Base-by-base conservation (phyloP, 768 basidiomycete genomes). In the Kwoniella bestiolae region DNA sequence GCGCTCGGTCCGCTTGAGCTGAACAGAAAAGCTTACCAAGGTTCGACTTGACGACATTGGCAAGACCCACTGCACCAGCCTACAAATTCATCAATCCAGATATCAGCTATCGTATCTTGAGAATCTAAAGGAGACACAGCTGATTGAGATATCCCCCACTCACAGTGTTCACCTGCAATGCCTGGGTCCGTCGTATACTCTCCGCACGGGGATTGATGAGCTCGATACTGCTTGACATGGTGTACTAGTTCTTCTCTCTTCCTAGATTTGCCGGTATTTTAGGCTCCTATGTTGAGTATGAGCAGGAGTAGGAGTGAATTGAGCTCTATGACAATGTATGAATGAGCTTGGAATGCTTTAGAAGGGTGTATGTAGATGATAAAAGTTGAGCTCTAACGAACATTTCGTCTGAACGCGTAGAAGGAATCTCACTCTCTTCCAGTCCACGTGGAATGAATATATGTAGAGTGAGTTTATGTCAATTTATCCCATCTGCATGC, bases 191-290 rank as follows among this genome's bases (percentile, higher is more conserved):
- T 72, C 91, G 84, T 44, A 97, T 88, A 80, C 91, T 92, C 86
- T 96, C 94, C 44, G 94, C 94, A 82, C 94, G 92, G 44, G 94
- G 94, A 78, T 97, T 97, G 82, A 97, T 91, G 75, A 94, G 90
- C 84, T 96, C 92, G 81, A 96, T 80, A 56, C 76, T 76, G 35
- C 55, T 50, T n/a, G 78, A 80, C 74, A 75, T 76, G 63, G 44
- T 41, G 65, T 26, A 4, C 26, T 11, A 3, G 11, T 41, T 5
- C 1, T 26, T 56, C 4, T n/a, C n/a, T n/a, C n/a, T n/a, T n/a
- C n/a, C n/a, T n/a, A n/a, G n/a, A n/a, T n/a, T n/a, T n/a, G n/a
- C n/a, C n/a, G n/a, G n/a, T n/a, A n/a, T n/a, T n/a, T n/a, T n/a
- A n/a, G n/a, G n/a, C n/a, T n/a, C n/a, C n/a, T n/a, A n/a, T n/a